Conservation (phyloP, 306 rosid genomes). For the Prunus persica region DNA sequence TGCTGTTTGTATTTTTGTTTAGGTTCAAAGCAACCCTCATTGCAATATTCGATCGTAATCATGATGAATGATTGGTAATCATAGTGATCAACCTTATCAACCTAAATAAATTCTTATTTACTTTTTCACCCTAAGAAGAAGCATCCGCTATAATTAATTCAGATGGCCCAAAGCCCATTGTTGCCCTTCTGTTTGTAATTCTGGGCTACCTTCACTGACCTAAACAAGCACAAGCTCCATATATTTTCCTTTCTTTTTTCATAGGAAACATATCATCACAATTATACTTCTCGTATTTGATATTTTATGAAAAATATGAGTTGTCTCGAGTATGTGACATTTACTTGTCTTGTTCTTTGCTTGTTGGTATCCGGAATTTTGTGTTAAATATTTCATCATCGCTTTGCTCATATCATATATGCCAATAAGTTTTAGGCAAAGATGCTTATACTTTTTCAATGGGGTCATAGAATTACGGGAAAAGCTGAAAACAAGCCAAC, state of each 20-base stretch:
- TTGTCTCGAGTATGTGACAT: not conserved
- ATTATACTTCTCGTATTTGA: too few relatives aligned
- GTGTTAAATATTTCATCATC: not conserved
- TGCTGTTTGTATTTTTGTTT: slow-evolving; percentile 48
- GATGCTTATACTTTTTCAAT: not conserved
- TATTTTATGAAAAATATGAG: too few relatives aligned
- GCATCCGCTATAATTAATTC: not conserved
- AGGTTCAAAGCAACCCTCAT: slow-evolving; percentile 47
- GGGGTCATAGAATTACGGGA: not conserved
- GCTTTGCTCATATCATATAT: not conserved
- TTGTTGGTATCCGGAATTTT: not conserved
- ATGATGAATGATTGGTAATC: slow-evolving; percentile 12
- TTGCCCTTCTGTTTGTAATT: too few relatives aligned
- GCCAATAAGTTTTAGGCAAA: not conserved
- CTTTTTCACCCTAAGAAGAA: not conserved
- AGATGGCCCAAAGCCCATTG: too few relatives aligned
- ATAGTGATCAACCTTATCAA: not conserved
- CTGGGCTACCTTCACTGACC: too few relatives aligned
- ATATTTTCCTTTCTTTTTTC: too few relatives aligned
- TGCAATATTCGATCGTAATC: slow-evolving; percentile 13
- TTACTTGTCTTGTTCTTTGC: not conserved
- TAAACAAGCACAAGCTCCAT: too few relatives aligned
- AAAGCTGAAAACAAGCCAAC: not conserved
- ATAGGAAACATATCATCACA: too few relatives aligned
- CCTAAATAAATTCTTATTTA: not conserved